Evolutionary conservation across 2,329 filamentous ascomycete species (phyloP).

Genomic region (Ceratocystis colombiana): DNA sequence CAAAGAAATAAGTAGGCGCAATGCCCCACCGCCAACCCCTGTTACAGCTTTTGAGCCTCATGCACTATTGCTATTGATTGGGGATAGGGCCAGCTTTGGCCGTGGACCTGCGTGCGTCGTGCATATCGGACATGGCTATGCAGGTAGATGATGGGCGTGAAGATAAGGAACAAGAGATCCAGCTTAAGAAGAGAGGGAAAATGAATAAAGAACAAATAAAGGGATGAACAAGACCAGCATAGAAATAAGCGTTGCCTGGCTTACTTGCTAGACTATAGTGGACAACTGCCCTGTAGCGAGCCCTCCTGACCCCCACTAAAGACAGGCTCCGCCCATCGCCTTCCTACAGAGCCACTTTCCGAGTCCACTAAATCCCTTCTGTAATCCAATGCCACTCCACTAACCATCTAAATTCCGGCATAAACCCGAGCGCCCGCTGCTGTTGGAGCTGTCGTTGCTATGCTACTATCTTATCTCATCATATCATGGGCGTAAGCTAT

Average conservation of each 20-base stretch:
- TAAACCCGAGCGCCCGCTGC: background rate
- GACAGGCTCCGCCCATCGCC: background rate
- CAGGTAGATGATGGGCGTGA: background rate
- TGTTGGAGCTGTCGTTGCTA: background rate
- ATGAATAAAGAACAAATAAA: background rate
- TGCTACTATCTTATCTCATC: too few species aligned
- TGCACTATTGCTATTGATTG: background rate
- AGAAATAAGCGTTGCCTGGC: background rate
- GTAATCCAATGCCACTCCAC: background rate
- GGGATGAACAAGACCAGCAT: background rate
- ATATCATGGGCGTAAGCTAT: too few species aligned
- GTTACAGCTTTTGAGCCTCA: background rate
- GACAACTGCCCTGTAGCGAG: background rate
- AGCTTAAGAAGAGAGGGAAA: background rate
- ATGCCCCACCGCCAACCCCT: too few species aligned
- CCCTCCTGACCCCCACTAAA: background rate
- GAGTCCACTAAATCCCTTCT: background rate
- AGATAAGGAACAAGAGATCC: background rate
- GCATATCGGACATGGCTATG: background rate
- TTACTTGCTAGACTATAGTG: background rate
- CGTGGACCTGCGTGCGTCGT: background rate
- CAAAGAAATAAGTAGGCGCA: background rate
- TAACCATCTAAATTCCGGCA: background rate
- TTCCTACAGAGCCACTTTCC: background rate
- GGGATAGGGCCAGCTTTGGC: background rate